Evolutionary conservation across 495 filamentous ascomycete species (phyloP).

Genomic region (Halenospora varia): DNA sequence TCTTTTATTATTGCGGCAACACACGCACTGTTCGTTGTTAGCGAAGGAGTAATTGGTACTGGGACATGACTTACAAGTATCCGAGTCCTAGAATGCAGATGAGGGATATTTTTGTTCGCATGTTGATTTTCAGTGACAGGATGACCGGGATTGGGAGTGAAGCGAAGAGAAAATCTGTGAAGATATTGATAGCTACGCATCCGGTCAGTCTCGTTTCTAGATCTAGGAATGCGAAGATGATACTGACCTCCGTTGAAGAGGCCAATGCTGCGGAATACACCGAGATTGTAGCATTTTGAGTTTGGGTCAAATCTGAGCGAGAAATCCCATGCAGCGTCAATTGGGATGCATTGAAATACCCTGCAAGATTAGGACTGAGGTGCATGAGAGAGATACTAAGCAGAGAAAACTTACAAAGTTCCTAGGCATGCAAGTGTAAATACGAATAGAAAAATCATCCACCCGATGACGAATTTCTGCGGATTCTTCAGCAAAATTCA

Average conservation of each 20-base stretch:
- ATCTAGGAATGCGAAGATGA: not conserved
- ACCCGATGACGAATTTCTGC: constrained; percentile 7
- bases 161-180: constrained; percentile 40
- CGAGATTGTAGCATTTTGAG: constrained; percentile 29
- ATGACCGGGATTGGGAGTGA: constrained; percentile 38
- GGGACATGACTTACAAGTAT: constrained; percentile 29
- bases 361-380: not conserved
- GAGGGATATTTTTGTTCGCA: constrained; percentile 32
- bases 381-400: not conserved
- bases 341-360: constrained; percentile 31
- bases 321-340: constrained; percentile 31
- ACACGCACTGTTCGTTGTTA: constrained; percentile 6
- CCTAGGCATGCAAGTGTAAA: constrained; percentile 32
- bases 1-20: constrained; percentile 4
- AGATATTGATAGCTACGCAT: constrained; percentile 34
- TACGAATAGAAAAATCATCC: constrained; percentile 27
- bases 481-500: not conserved
- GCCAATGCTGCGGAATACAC: constrained; percentile 30
- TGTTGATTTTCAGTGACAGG: constrained; percentile 37
- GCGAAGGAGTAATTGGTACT: not conserved
- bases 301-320: not conserved
- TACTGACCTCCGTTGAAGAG: constrained; percentile 34
- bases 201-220: not conserved
- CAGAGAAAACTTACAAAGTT: constrained; percentile 21
- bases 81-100: constrained; percentile 40